These are phyloP conservation scores for Drechslerella coelobrocha DNA, from an alignment of 2,329 filamentous ascomycete species.

Conservation along the genomic window DNA sequence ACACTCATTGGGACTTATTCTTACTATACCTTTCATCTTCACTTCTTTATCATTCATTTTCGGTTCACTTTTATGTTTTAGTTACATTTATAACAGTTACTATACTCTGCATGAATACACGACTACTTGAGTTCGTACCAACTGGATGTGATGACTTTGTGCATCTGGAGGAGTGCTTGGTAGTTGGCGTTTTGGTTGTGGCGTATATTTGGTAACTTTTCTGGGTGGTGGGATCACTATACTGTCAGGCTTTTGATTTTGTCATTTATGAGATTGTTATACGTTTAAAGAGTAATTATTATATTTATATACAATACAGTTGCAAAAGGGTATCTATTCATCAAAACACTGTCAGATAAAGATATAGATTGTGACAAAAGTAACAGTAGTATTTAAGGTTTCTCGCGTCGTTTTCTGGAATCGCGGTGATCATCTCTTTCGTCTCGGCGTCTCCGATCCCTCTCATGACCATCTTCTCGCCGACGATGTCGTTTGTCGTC, in stretches of 20 bases:
- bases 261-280: too few relatives aligned
- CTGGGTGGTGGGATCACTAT: too few relatives aligned
- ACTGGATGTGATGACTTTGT: not conserved
- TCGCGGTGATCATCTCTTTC: conserved; percentile 19
- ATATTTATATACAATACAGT: conserved; percentile 2
- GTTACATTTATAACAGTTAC: conserved; percentile 5
- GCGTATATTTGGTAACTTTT: too few relatives aligned
- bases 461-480: conserved; percentile 30
- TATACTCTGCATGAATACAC: too few relatives aligned
- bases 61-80: conserved; percentile 4
- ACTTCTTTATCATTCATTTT: conserved; percentile 32
- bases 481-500: conserved; percentile 22
- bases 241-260: too few relatives aligned
- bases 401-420: not conserved
- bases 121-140: too few relatives aligned
- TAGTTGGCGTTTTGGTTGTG: too few relatives aligned
- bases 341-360: not conserved
- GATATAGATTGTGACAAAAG: too few relatives aligned
- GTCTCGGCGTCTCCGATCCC: conserved; percentile 22
- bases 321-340: conserved; percentile 20
- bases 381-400: too few relatives aligned
- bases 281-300: too few relatives aligned
- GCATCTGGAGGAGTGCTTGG: not conserved
- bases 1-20: too few relatives aligned
- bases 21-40: conserved; percentile 12